These are phyloP conservation scores for Arachnopeziza araneosa DNA, from an alignment of 2,329 filamentous ascomycete species.

Conservation along the genomic window DNA sequence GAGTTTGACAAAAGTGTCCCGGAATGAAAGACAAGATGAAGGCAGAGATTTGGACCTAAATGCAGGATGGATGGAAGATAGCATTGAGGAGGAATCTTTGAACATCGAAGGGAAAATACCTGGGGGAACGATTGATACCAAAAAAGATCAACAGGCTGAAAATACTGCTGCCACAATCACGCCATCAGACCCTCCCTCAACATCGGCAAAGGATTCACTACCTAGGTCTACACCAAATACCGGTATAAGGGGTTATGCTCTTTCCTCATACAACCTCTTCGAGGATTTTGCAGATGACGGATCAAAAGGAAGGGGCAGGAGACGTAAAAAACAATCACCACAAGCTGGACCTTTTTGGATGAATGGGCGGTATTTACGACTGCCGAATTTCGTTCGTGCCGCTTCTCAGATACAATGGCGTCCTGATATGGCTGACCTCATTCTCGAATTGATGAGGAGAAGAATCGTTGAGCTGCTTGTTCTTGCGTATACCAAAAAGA, in stretches of 20 bases:
- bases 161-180: too few species aligned
- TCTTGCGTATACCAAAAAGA: slow-evolving; percentile 31
- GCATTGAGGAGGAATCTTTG: not conserved
- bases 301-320: not conserved
- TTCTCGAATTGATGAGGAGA: slow-evolving; percentile 46
- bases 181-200: not conserved
- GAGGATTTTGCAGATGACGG: not conserved
- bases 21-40: not conserved
- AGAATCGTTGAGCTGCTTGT: slow-evolving; percentile 42
- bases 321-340: not conserved
- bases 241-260: not conserved
- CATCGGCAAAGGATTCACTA: not conserved
- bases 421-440: slow-evolving; percentile 48
- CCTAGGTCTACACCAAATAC: not conserved
- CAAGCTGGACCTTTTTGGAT: not conserved
- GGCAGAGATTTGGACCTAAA: not conserved
- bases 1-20: slow-evolving; percentile 26
- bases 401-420: slow-evolving; percentile 35
- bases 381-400: not conserved
- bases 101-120: not conserved
- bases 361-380: not conserved
- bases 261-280: not conserved
- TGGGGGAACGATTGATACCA: not conserved
- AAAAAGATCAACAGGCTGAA: too few species aligned
- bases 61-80: not conserved